Conservation (phyloP, 257 asterid genomes). For the Przewalskia tangutica region DNA sequence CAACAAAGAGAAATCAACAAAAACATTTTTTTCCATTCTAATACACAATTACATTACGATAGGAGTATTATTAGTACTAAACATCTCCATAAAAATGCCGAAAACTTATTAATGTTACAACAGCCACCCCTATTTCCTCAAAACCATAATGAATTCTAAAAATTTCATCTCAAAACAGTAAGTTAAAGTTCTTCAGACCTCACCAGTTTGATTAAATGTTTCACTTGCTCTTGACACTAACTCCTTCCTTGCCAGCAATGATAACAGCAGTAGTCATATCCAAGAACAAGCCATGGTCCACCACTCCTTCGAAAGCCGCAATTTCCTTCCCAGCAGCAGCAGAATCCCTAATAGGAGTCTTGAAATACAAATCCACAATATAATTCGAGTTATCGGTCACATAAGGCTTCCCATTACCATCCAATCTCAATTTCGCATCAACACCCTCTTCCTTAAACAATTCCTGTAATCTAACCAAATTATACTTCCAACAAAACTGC, state of each 20-base stretch:
- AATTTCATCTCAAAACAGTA: background rate
- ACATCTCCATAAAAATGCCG: background rate
- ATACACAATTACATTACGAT: background rate
- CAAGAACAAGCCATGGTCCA: constrained; percentile 61
- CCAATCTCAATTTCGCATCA: constrained; percentile 65
- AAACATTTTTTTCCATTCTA: background rate
- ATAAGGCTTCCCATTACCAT: constrained; percentile 65
- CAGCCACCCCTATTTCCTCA: background rate
- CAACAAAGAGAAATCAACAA: background rate
- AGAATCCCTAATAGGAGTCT: constrained; percentile 77
- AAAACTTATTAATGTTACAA: background rate
- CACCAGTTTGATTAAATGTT: background rate
- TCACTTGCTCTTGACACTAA: constrained; percentile 52
- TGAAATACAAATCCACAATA: constrained; percentile 82
- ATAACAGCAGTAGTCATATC: constrained; percentile 62
- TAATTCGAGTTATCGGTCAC: constrained; percentile 79
- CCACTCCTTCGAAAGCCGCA: constrained; percentile 65
- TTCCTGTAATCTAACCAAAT: constrained; percentile 50
- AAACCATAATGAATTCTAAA: background rate
- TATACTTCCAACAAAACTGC: constrained; percentile 78
- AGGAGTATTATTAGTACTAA: background rate
- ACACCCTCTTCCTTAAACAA: constrained; percentile 64
- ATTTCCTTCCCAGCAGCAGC: constrained; percentile 66
- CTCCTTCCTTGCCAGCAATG: constrained; percentile 70
- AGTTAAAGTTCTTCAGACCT: background rate